A percentile compares a stretch with the other conserved stretches of the same genome.
Evolutionary conservation across 306 rosid species (phyloP).

Genomic region (Trifolium subterraneum): DNA sequence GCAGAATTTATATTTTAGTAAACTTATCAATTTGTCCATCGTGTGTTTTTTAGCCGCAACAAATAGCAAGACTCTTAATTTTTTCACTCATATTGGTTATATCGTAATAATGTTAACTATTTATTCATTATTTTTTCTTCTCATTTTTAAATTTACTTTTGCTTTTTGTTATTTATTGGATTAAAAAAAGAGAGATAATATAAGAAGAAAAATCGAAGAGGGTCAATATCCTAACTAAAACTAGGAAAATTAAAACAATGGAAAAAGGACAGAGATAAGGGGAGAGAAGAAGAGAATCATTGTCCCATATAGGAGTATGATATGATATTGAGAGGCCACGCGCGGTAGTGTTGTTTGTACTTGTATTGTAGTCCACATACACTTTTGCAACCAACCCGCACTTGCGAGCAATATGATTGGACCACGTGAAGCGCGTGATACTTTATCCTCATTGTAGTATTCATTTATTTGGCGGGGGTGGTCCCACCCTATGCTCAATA

Average conservation of each 20-base stretch:
- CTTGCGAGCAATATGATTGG: conserved; percentile 45
- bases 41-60: too few relatives aligned
- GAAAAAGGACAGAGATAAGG: conserved; percentile 2
- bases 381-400: conserved; percentile 30
- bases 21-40: too few relatives aligned
- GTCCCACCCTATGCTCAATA: conserved; percentile 39
- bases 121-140: too few relatives aligned
- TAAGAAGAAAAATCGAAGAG: too few relatives aligned
- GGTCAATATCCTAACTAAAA: too few relatives aligned
- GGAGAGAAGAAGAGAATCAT: conserved; percentile 29
- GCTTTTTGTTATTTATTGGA: too few relatives aligned
- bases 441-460: conserved; percentile 22
- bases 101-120: too few relatives aligned
- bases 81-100: too few relatives aligned
- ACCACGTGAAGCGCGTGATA: conserved; percentile 53
- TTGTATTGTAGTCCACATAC: background rate
- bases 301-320: conserved; percentile 27
- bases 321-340: conserved; percentile 31
- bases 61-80: too few relatives aligned
- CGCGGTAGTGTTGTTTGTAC: conserved; percentile 43
- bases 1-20: too few relatives aligned
- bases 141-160: too few relatives aligned
- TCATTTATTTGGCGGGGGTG: conserved; percentile 34
- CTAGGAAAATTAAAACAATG: background rate
- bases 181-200: too few relatives aligned